phyloP scores from a whole-genome alignment of 306 rosid species.

The Luffa aegyptiaca region DNA sequence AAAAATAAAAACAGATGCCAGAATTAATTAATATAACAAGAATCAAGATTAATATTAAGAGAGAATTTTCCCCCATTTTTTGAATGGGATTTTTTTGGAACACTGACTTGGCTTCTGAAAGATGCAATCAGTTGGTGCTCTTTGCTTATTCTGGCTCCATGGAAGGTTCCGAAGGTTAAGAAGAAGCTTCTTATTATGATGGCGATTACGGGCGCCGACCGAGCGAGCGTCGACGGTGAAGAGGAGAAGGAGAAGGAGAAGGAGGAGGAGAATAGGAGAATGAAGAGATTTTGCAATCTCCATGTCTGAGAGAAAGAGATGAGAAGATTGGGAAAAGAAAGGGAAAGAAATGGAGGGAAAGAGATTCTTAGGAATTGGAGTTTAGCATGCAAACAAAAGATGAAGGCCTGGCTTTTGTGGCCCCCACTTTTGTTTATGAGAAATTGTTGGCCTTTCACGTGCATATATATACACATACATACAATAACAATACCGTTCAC shows the following conservation, averaged over 20 bases:
- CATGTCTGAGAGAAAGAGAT: constrained; percentile 23
- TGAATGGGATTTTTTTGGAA: not conserved
- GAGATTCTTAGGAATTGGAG: constrained; percentile 59
- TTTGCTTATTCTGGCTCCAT: constrained; percentile 15
- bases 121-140: constrained; percentile 8
- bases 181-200: constrained; percentile 19
- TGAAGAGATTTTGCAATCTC: constrained; percentile 13
- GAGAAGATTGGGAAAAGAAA: not conserved
- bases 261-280: not conserved
- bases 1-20: constrained; percentile 24
- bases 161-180: constrained; percentile 29
- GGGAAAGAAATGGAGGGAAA: not conserved
- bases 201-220: constrained; percentile 11
- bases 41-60: constrained; percentile 8
- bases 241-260: constrained; percentile 17
- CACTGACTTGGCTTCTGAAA: constrained; percentile 42
- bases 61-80: not conserved
- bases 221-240: constrained; percentile 21
- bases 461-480: constrained; percentile 5
- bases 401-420: constrained; percentile 54
- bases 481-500: too few species aligned
- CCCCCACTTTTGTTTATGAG: constrained; percentile 72
- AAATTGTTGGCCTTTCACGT: constrained; percentile 77
- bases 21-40: not conserved
- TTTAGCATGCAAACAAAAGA: constrained; percentile 75